A percentile compares a stretch with the other conserved stretches of the same genome.
Conservation (phyloP, 2,329 filamentous ascomycete species). For the Fusarium sp. region DNA sequence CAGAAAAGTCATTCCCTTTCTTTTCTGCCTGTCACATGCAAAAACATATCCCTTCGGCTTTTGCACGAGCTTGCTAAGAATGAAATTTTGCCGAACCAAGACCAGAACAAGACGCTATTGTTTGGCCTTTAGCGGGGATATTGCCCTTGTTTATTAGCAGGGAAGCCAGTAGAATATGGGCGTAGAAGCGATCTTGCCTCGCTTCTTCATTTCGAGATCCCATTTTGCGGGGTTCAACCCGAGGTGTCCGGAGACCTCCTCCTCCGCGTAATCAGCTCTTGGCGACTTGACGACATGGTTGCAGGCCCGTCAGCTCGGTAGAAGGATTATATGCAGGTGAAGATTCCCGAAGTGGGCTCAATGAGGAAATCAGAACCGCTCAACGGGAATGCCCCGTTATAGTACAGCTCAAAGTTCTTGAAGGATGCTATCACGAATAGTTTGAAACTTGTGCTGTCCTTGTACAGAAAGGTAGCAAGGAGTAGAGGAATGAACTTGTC, state of each 20-base stretch:
- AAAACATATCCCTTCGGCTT: constrained; percentile 13
- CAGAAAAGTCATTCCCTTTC: constrained; percentile 24
- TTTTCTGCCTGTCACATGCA: constrained; percentile 40
- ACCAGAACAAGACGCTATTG: neutral
- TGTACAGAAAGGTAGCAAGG: neutral
- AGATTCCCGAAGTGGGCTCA: neutral
- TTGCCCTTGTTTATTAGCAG: neutral
- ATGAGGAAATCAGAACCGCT: neutral
- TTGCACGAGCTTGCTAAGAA: neutral
- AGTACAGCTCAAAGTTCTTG: neutral
- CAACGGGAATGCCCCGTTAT: neutral
- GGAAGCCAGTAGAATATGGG: neutral
- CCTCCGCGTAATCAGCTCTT: neutral
- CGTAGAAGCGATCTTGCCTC: neutral
- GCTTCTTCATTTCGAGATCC: neutral
- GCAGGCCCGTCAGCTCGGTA: neutral
- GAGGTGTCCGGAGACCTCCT: neutral
- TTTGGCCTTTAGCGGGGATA: neutral
- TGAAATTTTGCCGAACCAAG: neutral
- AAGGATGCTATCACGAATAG: neutral
- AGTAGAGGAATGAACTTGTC: neutral
- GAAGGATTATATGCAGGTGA: neutral
- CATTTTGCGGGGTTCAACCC: neutral
- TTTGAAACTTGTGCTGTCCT: neutral
- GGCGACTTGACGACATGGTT: neutral